Base-by-base conservation (phyloP, 169 alveolate species). In the Plasmodium blacklocki region DNA sequence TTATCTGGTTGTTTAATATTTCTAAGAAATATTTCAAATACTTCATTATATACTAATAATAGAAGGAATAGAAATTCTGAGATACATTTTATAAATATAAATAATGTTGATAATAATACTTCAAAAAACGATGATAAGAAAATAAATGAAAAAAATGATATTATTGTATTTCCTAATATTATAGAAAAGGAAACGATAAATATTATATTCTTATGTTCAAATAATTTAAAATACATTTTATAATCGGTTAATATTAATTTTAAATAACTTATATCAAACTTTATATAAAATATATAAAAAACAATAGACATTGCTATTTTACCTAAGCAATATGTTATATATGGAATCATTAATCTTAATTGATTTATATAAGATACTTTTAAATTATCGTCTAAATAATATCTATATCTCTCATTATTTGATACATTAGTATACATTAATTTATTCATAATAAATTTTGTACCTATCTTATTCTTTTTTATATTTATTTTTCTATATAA, bases 281-380 rank as follows among this genome's bases (percentile, higher is more conserved):
- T 23, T 26, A 67, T 50, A 43, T 78, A 78, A 45, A 78, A 78
- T n/a, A 78, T 59, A 70, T 78, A 78, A 8, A 78, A 59, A 50
- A 78, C 78, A 32, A 78, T 64, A 2, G 89, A 78, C 78, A 66
- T 78, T 0, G 89, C 73, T 39, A 78, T 78, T 59, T 78, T 78
- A 0, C 89, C 89, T 12, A 78, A 39, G 11, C 89, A 78, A 58
- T 78, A 78, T 19, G 43, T 66, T 1, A 78, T 45, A 78, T 78
- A 78, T 26, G 89, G 89, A n/a, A 78, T 78, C 70, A 78, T 78
- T 39, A 78, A 70, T 14, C 89, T 75, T n/a, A 78, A 26, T 49
- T 78, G 89, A 58, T 78, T 78, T 9, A 52, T 45, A 29, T 78
- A 66, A 5, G 89, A 64, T 2, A 78, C 76, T 60, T 78, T 78